Percentiles rank a stretch among this genome's conserved stretches.
Conservation (phyloP, 2,329 filamentous ascomycete species). For the Myriosclerotinia duriaeana region DNA sequence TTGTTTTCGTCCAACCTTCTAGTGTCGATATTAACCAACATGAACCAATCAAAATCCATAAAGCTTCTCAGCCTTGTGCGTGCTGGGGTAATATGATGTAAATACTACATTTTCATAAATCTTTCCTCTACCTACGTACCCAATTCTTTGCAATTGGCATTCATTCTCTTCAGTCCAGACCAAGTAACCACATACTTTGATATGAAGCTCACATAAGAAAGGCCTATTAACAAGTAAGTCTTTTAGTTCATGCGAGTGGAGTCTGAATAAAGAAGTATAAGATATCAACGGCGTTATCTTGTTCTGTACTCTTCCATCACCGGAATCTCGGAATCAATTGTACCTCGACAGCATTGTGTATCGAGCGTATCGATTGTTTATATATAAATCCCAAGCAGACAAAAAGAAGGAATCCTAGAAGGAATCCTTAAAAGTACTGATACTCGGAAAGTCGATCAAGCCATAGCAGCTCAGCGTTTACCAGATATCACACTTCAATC, state of each 20-base stretch:
- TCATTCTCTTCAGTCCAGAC: not conserved
- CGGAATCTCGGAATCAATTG: not conserved
- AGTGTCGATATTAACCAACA: not conserved
- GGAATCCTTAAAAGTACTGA: not conserved
- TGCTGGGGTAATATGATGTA: too few relatives aligned
- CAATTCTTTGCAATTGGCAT: not conserved
- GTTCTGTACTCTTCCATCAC: not conserved
- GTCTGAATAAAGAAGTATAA: not conserved
- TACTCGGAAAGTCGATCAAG: slow-evolving; percentile 11
- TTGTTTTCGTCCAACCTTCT: not conserved
- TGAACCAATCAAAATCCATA: not conserved
- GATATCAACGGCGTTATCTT: not conserved
- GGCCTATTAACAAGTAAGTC: slow-evolving; percentile 1
- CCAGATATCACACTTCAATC: slow-evolving; percentile 1
- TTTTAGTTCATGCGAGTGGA: not conserved
- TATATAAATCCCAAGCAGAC: not conserved
- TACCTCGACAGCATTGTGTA: not conserved
- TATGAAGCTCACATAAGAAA: slow-evolving; percentile 10
- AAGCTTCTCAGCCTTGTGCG: not conserved
- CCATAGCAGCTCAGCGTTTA: not conserved
- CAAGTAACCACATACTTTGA: not conserved
- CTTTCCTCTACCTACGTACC: too few relatives aligned
- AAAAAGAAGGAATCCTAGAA: not conserved
- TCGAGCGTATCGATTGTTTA: not conserved
- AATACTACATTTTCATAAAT: too few relatives aligned